A percentile compares a stretch with the other conserved stretches of the same genome.
Evolutionary conservation across 1,284 basidiomycete genomes (phyloP).

Genomic region (Xerocomus minutiporus): DNA sequence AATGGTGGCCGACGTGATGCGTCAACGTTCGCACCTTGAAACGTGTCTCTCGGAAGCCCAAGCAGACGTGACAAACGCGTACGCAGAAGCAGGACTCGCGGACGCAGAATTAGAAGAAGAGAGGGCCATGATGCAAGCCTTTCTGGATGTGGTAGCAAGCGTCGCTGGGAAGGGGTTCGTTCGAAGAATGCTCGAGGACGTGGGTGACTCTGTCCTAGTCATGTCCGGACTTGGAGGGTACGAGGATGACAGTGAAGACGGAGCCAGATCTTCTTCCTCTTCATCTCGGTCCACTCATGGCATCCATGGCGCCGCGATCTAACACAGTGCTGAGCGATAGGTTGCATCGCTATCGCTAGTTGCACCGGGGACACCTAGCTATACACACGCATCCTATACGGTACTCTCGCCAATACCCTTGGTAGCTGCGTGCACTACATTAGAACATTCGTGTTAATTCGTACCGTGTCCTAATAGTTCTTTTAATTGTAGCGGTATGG

Average conservation of each 20-base stretch:
- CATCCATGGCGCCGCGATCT: not conserved
- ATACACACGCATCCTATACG: not conserved
- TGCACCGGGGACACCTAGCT: not conserved
- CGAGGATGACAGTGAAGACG: not conserved
- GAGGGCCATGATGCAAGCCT: constrained; percentile 22
- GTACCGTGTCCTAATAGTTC: not conserved
- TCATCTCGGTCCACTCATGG: not conserved
- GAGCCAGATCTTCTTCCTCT: constrained; percentile 4
- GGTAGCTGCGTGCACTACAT: not conserved
- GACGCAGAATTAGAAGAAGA: constrained; percentile 25
- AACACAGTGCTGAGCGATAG: not conserved
- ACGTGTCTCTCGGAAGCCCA: constrained; percentile 12
- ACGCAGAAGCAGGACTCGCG: constrained; percentile 27
- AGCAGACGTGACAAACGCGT: constrained; percentile 19
- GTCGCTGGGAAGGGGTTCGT: constrained; percentile 30
- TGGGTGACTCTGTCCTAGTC: constrained; percentile 7
- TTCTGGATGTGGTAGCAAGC: constrained; percentile 21
- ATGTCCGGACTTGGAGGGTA: constrained; percentile 15
- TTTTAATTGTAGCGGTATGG: not conserved
- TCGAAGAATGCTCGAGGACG: constrained; percentile 23
- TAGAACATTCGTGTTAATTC: not conserved
- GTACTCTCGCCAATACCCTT: not conserved
- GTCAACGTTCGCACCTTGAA: constrained; percentile 26
- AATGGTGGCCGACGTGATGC: constrained; percentile 26
- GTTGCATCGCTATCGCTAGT: not conserved